A percentile compares a stretch with the other conserved stretches of the same genome.
phyloP scores from a whole-genome alignment of 768 basidiomycete species.

The Hygrophorus russula region DNA sequence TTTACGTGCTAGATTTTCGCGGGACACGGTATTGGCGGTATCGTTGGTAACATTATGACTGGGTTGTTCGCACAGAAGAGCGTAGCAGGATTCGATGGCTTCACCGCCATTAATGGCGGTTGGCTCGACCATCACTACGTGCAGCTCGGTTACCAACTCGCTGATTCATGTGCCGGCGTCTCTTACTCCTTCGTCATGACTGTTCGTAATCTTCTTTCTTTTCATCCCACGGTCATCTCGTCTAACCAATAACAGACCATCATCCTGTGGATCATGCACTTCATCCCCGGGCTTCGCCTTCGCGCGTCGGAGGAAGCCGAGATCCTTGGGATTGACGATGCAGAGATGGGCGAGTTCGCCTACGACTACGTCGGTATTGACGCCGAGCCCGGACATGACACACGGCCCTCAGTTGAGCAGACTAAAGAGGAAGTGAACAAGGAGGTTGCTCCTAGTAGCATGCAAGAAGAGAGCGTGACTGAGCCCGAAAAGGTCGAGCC shows the following conservation, averaged over 20 bases:
- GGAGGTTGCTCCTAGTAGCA: too few relatives aligned
- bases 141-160: constrained; percentile 82
- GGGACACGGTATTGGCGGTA: constrained; percentile 66
- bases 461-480: too few relatives aligned
- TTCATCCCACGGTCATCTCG: not conserved
- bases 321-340: constrained; percentile 81
- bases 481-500: too few relatives aligned
- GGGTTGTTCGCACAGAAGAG: constrained; percentile 78
- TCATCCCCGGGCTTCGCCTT: constrained; percentile 68
- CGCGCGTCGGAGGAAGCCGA: constrained; percentile 56
- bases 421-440: not conserved
- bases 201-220: constrained; percentile 26
- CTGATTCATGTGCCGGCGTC: constrained; percentile 56
- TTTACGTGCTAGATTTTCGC: constrained; percentile 70
- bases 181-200: constrained; percentile 70
- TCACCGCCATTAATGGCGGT: constrained; percentile 57
- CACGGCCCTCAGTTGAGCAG: not conserved
- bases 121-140: constrained; percentile 79
- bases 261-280: constrained; percentile 85
- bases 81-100: constrained; percentile 74
- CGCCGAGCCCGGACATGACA: constrained; percentile 32
- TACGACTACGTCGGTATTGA: constrained; percentile 82
- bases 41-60: constrained; percentile 77
- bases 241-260: constrained; percentile 36
- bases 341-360: constrained; percentile 83